Conservation (phyloP, 2,329 filamentous ascomycete genomes). For the Exophiala aquamarina region DNA sequence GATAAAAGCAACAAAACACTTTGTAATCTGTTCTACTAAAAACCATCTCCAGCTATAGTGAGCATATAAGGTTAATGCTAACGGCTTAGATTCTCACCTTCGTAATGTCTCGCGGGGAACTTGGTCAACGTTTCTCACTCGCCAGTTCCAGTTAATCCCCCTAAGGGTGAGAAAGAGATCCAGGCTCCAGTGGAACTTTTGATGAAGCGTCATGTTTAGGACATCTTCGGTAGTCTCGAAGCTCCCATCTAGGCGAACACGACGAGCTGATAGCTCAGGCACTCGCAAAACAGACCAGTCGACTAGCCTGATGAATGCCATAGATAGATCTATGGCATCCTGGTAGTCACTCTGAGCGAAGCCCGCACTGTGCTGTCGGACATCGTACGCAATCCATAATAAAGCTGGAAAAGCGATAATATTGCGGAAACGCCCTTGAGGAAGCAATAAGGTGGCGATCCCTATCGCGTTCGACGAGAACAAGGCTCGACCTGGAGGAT, state of each 20-base stretch:
- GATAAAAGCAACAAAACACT: slow-evolving; percentile 11
- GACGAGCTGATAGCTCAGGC: slow-evolving; percentile 9
- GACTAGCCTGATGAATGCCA: slow-evolving; percentile 7
- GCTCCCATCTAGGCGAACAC: slow-evolving; percentile 11
- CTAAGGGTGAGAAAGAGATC: slow-evolving; percentile 59
- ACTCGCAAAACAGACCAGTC: slow-evolving; percentile 11
- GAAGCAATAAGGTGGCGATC: slow-evolving; percentile 11
- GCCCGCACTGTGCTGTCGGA: slow-evolving; percentile 11
- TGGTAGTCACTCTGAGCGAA: slow-evolving; percentile 15
- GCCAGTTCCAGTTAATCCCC: slow-evolving; percentile 61
- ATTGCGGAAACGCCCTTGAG: slow-evolving; percentile 9
- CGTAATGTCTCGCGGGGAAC: slow-evolving; percentile 8
- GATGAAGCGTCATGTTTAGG: slow-evolving; percentile 12
- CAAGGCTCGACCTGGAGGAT: slow-evolving; percentile 1
- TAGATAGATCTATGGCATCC: slow-evolving; percentile 14
- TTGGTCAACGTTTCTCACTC: slow-evolving; percentile 35
- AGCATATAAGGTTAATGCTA: too few relatives aligned
- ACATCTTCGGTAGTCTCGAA: slow-evolving; percentile 10
- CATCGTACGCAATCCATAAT: slow-evolving; percentile 9
- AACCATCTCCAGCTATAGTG: slow-evolving; percentile 9
- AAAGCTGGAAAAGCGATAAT: slow-evolving; percentile 8
- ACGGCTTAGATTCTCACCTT: too few relatives aligned
- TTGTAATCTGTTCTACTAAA: slow-evolving; percentile 8
- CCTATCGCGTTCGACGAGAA: slow-evolving; percentile 7
- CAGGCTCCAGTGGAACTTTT: slow-evolving; percentile 52